Evolutionary conservation across 306 rosid genomes (phyloP).

Genomic region (Lathyrus aphaca): DNA sequence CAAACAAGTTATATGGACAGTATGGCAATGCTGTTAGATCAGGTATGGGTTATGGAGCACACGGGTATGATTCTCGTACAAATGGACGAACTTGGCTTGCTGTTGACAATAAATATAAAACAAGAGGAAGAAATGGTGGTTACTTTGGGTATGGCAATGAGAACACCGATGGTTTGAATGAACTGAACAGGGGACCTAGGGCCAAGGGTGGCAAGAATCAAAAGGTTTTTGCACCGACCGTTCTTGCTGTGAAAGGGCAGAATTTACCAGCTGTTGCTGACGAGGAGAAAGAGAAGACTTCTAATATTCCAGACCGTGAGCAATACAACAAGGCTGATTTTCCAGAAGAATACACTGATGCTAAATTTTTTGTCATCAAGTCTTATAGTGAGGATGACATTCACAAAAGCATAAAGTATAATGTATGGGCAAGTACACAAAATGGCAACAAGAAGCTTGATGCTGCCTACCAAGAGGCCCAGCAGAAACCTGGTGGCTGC

Average conservation of each 20-base stretch:
- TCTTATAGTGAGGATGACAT: slow-evolving; percentile 98
- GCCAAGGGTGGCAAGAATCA: slow-evolving; percentile 83
- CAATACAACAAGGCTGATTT: slow-evolving; percentile 75
- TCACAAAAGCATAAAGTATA: slow-evolving; percentile 92
- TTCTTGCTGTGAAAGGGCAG: slow-evolving; percentile 73
- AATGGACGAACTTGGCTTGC: slow-evolving; percentile 82
- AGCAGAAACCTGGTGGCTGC: slow-evolving; percentile 78
- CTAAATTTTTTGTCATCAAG: slow-evolving; percentile 80
- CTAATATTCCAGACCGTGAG: slow-evolving; percentile 60
- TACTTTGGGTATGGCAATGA: slow-evolving; percentile 84
- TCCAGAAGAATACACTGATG: slow-evolving; percentile 66
- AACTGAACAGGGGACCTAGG: slow-evolving; percentile 87
- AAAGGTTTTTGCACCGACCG: slow-evolving; percentile 60
- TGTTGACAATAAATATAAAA: slow-evolving; percentile 80
- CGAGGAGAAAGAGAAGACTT: slow-evolving; percentile 66
- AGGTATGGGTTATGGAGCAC: slow-evolving; percentile 78
- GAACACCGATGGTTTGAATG: slow-evolving; percentile 89
- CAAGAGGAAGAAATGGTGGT: slow-evolving; percentile 83
- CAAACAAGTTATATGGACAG: slow-evolving; percentile 72
- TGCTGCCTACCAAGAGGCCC: slow-evolving; percentile 92
- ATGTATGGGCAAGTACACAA: slow-evolving; percentile 98
- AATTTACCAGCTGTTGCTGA: slow-evolving; percentile 52
- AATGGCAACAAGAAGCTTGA: slow-evolving; percentile 97
- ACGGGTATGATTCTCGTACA: slow-evolving; percentile 82
- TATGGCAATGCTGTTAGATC: slow-evolving; percentile 79